Conservation (phyloP, 345 rosid species). For the Diplotaxis tenuifolia region DNA sequence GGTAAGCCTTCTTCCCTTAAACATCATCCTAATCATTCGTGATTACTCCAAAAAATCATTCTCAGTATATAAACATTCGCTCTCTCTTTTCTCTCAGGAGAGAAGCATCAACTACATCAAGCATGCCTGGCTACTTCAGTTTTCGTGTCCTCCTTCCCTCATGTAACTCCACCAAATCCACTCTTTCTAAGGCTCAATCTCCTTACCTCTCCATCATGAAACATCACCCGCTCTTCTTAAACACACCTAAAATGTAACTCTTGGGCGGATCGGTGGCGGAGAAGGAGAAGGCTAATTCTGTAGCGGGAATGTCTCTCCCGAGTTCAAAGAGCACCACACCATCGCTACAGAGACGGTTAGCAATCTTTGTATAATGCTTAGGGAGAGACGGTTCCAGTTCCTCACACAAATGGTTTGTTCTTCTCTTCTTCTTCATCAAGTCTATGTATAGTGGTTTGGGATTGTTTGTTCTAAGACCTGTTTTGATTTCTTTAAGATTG, state of each 20-base stretch:
- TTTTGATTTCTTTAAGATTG: background rate
- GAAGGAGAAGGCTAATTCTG: background rate
- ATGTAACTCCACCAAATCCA: conserved; percentile 23
- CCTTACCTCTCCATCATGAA: conserved; percentile 10
- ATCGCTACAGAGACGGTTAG: conserved; percentile 59
- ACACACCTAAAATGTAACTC: background rate
- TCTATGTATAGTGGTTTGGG: background rate
- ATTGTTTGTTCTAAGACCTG: conserved; percentile 28
- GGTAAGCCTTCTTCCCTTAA: background rate
- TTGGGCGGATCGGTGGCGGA: conserved; percentile 7
- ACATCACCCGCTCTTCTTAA: conserved; percentile 18
- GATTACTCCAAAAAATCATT: background rate
- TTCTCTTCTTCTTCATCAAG: background rate
- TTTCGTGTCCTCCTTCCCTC: background rate
- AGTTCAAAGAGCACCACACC: conserved; percentile 75
- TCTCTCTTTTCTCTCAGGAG: background rate
- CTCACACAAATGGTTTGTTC: conserved; percentile 55
- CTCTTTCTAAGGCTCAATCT: conserved; percentile 10
- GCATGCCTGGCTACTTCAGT: conserved; percentile 16
- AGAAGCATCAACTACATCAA: background rate
- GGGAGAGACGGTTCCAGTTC: conserved; percentile 70
- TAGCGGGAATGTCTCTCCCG: conserved; percentile 65
- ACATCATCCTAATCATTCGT: background rate
- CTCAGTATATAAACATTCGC: background rate
- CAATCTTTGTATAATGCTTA: conserved; percentile 63